Evolutionary conservation across 2,329 filamentous ascomycete genomes (phyloP), one percentile per base, ranked within the genome.

Genomic region (Chaetomium olivaceum): DNA sequence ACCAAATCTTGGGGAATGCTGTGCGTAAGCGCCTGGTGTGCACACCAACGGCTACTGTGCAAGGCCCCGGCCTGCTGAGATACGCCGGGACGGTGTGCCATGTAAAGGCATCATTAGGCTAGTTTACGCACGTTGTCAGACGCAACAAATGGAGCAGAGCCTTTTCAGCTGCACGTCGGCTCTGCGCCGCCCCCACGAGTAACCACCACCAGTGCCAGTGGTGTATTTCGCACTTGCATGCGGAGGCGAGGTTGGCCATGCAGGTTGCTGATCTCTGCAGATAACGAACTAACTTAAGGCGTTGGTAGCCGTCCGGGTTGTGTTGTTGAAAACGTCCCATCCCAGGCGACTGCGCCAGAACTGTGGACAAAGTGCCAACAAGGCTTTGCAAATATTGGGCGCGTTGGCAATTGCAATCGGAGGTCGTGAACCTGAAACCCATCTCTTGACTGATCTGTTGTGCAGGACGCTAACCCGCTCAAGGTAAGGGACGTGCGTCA

Each of bases 21-120:
- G 23, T 33, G 29, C 39, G 48, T 46, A 63, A 63, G 56, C 62
- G 62, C 36, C 23, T 21, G 55, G 63, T 50, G 60, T 52, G 21
- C 50, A 59, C 60, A 50, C 16, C 51, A 36, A 36, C 21, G 55
- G 12, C 33, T 2, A 48, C 46, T 23, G 46, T 48, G 46, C n/a
- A 43, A 43, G 39, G 39, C 39, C 39, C 39, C 16, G 39, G 39
- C 39, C 39, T 19, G 39, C 16, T 43, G 39, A n/a, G 16, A 43
- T 19, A 43, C 27, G 6, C n/a, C 46, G 46, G 21, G 46, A 48
- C 55, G 16, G 57, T 31, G 57, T 50, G 57, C n/a, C 27, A 50
- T 16, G 57, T 50, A 48, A 39, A 58, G 27, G 21, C 21, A 21
- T 8, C 39, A 16, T 7, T 36, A 36, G n/a, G 16, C 56, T 55